phyloP scores from a whole-genome alignment of 2,329 filamentous ascomycete species.

The Colletotrichum sp. region DNA sequence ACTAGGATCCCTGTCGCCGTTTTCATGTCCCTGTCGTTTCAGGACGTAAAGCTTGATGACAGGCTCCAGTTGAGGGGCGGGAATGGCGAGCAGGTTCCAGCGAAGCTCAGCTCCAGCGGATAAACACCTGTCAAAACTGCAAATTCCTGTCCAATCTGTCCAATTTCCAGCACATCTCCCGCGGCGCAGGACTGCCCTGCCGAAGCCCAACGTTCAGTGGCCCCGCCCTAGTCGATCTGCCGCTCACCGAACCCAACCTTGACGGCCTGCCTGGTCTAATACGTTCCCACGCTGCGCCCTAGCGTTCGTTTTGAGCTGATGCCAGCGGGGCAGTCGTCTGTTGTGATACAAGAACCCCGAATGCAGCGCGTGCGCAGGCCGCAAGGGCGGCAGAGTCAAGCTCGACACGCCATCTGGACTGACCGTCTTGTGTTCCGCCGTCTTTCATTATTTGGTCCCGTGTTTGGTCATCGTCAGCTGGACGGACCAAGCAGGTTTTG shows the following conservation, averaged over 20 bases:
- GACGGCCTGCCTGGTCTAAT: background rate
- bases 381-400: background rate
- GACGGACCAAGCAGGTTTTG: constrained; percentile 1
- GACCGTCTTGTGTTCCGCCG: background rate
- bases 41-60: constrained; percentile 18
- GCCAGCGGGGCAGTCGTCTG: background rate
- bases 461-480: constrained; percentile 5
- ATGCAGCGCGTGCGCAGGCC: background rate
- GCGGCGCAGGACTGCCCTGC: background rate
- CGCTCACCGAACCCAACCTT: constrained; percentile 1
- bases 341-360: background rate
- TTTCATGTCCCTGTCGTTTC: constrained; percentile 14
- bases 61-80: background rate
- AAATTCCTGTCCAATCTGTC: background rate
- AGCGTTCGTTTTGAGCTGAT: background rate
- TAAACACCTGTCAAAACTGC: background rate
- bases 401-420: background rate
- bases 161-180: background rate
- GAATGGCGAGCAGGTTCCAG: background rate
- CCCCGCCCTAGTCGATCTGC: constrained; percentile 17
- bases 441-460: background rate
- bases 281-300: background rate
- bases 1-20: constrained; percentile 5
- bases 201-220: background rate
- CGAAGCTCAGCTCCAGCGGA: background rate